Evolutionary conservation across 2,329 filamentous ascomycete genomes (phyloP), one percentile per base, ranked within the genome.

Genomic region (Atkinsonella hypoxylon): DNA sequence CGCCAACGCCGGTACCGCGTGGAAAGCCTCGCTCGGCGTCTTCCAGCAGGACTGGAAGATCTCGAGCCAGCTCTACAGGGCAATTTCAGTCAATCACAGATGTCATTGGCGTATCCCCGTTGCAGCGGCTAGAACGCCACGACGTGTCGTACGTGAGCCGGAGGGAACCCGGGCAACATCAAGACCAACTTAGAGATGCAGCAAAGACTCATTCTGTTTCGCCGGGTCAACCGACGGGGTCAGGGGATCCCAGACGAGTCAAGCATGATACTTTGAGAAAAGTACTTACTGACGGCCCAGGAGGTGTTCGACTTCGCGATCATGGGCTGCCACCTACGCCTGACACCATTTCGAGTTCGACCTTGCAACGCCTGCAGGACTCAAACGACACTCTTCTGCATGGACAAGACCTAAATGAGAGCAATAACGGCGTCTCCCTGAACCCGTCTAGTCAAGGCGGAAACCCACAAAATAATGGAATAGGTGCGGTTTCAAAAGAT

Each of bases 341-440:
- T 0, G 78, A 81, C 55, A 81, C 78, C 0, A 76, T 80, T 18
- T 78, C 78, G 1, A 78, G 75, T 2, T 74, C 75, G 1, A 78
- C 76, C 0, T 65, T 81, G 34, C 68, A 71, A 6, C 68, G 70
- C 13, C 74, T 71, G 52, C 70, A 77, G 54, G 70, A 68, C 45
- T 79, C 76, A 0, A 70, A 72, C 49, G 77, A 80, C 42, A 72
- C 70, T 0, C 59, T 76, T 1, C 61, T 65, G 0, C 66, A 61
- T 8, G 63, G 66, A 3, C 62, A 59, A 2, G 59, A 54, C 1
- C 42, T 55, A 3, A 57, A 55, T 2, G 57, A 61, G 43, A 63
- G 59, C 11, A 66, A 63, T 41, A 65, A 66, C 31, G 57, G 62
- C 0, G 59, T 62, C 2, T 45, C 64, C 2, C 62, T 63, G 1